These are phyloP conservation scores for Vitis vinifera DNA, from an alignment of 164 flowering plant species.

Conservation along the genomic window ASM3070453v1 NC_081823.1:2048501-2049000, in stretches of 20 bases:
- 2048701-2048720: not conserved
- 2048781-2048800: not conserved
- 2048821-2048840: not conserved
- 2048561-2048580: conserved; percentile 47
- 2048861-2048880: not conserved
- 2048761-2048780: not conserved
- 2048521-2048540: conserved; percentile 43
- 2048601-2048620: not conserved
- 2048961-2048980: not conserved
- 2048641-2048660: not conserved
- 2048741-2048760: not conserved
- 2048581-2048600: conserved; percentile 14
- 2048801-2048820: not conserved
- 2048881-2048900: conserved; percentile 16
- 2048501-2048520: conserved; percentile 45
- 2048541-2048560: conserved; percentile 53
- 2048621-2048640: not conserved
- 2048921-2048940: conserved; percentile 1
- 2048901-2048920: conserved; percentile 5
- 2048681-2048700: not conserved
- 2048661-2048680: not conserved
- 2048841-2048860: not conserved
- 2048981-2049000: too few species aligned
- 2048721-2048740: not conserved
- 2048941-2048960: conserved; percentile 4